phyloP scores from a whole-genome alignment of 2,329 filamentous ascomycete genomes.

The Leptographium procerum region DNA sequence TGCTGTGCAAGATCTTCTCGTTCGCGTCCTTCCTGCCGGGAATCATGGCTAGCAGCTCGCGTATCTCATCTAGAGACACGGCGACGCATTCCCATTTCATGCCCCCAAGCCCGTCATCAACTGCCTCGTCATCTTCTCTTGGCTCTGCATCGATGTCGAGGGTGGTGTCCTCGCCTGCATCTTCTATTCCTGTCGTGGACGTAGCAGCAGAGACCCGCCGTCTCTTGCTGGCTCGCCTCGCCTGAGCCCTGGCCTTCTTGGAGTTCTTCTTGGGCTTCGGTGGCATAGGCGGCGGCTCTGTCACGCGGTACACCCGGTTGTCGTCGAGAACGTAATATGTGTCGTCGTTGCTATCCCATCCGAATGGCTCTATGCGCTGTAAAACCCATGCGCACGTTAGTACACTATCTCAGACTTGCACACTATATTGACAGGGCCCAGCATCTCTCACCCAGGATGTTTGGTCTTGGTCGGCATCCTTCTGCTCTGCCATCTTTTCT shows the following conservation, averaged over 20 bases:
- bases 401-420: no score
- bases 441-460: slow-evolving; percentile 64
- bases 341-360: slow-evolving; percentile 80
- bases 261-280: slow-evolving; percentile 52
- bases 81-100: slow-evolving; percentile 89
- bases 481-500: slow-evolving; percentile 73
- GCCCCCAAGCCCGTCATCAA: slow-evolving; percentile 56
- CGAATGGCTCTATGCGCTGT: slow-evolving; percentile 67
- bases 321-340: slow-evolving; percentile 89
- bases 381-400: neutral
- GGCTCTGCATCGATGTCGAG: slow-evolving; percentile 16
- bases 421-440: slow-evolving; percentile 22
- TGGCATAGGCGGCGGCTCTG: slow-evolving; percentile 56
- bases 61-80: slow-evolving; percentile 68
- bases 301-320: slow-evolving; percentile 79
- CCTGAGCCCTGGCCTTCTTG: slow-evolving; percentile 51
- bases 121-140: slow-evolving; percentile 15
- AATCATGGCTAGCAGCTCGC: slow-evolving; percentile 57
- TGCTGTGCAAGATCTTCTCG: slow-evolving; percentile 64
- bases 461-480: slow-evolving; percentile 77
- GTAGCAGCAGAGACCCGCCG: slow-evolving; percentile 43
- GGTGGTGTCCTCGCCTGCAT: slow-evolving; percentile 23
- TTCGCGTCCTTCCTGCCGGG: slow-evolving; percentile 71
- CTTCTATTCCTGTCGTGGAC: slow-evolving; percentile 22
- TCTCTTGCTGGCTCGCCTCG: slow-evolving; percentile 62